A percentile compares a stretch with the other conserved stretches of the same genome.
phyloP scores from a whole-genome alignment of 2,329 filamentous ascomycete genomes.

The Stachybotrys elegans region DNA sequence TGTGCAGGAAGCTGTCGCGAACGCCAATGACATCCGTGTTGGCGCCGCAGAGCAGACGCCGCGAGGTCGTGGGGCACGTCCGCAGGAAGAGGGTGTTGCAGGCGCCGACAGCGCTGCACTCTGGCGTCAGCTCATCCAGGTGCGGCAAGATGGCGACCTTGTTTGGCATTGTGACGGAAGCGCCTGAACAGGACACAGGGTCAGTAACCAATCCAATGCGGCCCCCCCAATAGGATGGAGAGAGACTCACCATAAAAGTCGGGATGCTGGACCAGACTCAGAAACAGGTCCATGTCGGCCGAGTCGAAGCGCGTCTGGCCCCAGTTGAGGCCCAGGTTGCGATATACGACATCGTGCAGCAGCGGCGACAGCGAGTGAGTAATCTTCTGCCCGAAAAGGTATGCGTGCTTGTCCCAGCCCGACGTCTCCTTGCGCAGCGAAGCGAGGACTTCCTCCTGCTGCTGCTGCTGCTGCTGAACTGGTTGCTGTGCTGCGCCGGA shows the following conservation, averaged over 20 bases:
- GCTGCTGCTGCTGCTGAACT: no score
- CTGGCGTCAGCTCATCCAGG: constrained; percentile 67
- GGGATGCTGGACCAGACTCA: constrained; percentile 48
- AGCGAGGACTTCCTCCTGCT: no score
- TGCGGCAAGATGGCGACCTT: constrained; percentile 72
- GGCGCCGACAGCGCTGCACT: constrained; percentile 68
- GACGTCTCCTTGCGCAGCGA: constrained; percentile 10
- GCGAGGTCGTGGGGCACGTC: constrained; percentile 6
- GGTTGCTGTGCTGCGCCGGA: no score
- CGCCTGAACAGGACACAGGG: constrained; percentile 47
- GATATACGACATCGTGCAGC: constrained; percentile 50
- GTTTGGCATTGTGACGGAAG: constrained; percentile 78
- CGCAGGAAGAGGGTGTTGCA: constrained; percentile 74
- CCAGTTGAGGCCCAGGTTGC: constrained; percentile 44
- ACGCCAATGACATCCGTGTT: constrained; percentile 81
- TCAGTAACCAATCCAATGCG: not conserved
- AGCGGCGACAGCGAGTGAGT: constrained; percentile 50
- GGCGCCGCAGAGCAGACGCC: constrained; percentile 59
- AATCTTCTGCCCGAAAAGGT: constrained; percentile 54
- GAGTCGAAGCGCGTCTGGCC: constrained; percentile 49
- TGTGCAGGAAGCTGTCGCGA: constrained; percentile 63
- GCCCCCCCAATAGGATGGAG: no score
- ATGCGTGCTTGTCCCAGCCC: constrained; percentile 40
- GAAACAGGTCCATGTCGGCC: constrained; percentile 40
- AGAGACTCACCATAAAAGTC: constrained; percentile 55